These are phyloP conservation scores for Cladophialophora psammophila DNA, from an alignment of 2,329 filamentous ascomycete species.

Conservation along the genomic window DNA sequence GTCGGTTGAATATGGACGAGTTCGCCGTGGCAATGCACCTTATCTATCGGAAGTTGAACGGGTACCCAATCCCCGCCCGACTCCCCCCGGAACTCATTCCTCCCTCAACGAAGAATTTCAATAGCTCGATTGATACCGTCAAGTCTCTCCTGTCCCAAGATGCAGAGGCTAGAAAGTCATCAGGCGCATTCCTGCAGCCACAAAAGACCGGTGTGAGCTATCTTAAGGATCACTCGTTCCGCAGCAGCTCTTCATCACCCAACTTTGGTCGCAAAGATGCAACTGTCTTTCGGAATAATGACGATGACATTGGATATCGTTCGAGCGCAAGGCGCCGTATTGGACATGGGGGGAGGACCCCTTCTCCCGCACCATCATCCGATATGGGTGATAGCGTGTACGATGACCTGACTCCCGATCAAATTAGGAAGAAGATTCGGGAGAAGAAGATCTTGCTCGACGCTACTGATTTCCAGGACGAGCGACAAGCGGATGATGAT, in stretches of 20 bases:
- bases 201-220: constrained; percentile 99
- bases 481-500: constrained; percentile 87
- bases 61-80: constrained; percentile 86
- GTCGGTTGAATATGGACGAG: constrained; percentile 91
- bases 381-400: constrained; percentile 67
- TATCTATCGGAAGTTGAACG: constrained; percentile 96
- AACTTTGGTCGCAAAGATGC: constrained; percentile 81
- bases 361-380: constrained; percentile 79
- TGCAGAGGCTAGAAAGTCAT: constrained; percentile 86
- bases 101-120: constrained; percentile 91
- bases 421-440: constrained; percentile 87
- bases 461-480: constrained; percentile 95
- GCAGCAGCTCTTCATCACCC: constrained; percentile 65
- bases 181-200: constrained; percentile 86
- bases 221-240: constrained; percentile 93
- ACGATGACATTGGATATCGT: constrained; percentile 88
- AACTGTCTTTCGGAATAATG: constrained; percentile 95
- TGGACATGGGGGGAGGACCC: constrained; percentile 71
- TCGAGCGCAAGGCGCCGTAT: constrained; percentile 90
- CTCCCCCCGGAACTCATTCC: constrained; percentile 92
- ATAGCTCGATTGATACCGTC: constrained; percentile 89
- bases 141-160: constrained; percentile 89
- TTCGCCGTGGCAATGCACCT: constrained; percentile 99
- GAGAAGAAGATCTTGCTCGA: constrained; percentile 95
- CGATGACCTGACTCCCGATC: constrained; percentile 85